phyloP scores from a whole-genome alignment of 169 alveolate genomes.

The Plasmodium chabaudi region DNA sequence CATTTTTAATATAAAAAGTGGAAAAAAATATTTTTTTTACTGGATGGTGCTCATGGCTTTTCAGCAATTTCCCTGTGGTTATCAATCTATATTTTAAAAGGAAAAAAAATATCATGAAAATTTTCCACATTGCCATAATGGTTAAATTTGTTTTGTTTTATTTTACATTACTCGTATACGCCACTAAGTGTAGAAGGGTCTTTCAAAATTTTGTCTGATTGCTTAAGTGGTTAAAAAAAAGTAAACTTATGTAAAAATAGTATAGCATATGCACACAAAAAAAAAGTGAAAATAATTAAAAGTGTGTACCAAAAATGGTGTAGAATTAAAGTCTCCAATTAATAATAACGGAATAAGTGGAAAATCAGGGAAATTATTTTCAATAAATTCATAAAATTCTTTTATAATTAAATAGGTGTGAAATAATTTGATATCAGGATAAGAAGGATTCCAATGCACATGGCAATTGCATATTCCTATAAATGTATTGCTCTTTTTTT shows the following conservation, averaged over 20 bases:
- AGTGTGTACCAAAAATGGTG: conserved; percentile 31
- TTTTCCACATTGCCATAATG: neutral
- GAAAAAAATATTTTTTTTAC: conserved; percentile 8
- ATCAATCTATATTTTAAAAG: conserved; percentile 28
- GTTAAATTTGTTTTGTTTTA: neutral
- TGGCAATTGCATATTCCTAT: conserved; percentile 52
- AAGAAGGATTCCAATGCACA: conserved; percentile 48
- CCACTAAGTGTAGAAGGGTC: conserved; percentile 18
- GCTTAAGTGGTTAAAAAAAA: neutral
- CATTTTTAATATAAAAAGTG: neutral
- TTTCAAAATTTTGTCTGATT: conserved; percentile 5
- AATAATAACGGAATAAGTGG: conserved; percentile 44
- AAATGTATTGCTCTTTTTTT: conserved; percentile 11
- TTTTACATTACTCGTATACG: conserved; percentile 42
- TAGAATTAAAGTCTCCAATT: conserved; percentile 61
- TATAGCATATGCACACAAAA: neutral
- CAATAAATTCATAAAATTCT: conserved; percentile 47
- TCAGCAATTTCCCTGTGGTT: conserved; percentile 37
- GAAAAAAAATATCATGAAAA: neutral
- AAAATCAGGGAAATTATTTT: neutral
- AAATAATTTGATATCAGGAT: conserved; percentile 50
- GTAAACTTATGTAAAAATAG: no score
- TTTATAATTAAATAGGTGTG: conserved; percentile 35
- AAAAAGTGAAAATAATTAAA: neutral
- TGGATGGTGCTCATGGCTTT: conserved; percentile 40